Base-by-base conservation (phyloP, 306 rosid genomes). In the Vigna trinervia region DNA sequence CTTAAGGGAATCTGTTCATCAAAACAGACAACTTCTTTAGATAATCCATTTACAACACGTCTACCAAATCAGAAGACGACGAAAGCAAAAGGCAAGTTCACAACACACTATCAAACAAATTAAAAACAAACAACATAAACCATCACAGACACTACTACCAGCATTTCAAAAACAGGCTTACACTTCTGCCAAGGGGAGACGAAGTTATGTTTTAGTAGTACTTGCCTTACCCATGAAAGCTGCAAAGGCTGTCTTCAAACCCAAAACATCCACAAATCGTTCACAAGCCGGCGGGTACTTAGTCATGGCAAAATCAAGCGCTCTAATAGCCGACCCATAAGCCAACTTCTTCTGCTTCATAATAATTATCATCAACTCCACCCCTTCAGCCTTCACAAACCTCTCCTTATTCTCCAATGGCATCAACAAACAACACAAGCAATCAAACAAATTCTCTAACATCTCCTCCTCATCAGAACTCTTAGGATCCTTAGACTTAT, bases 181-280 rank as follows among this genome's bases (percentile, higher is more conserved):
- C 39, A 41, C 39, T 28, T 41, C 54, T 43, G 41, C 67, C 41
- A 38, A 36, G 12, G 9, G n/a, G 1, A 47, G 41, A 65, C 6
- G 13, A 57, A 23, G 8, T 47, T 58, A 73, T 75, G 86, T 41
- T 30, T 60, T 39, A 20, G 70, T 32, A 80, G 77, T 72, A 86
- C 89, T 87, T 90, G 90, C 98, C 98, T 94, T 92, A 89, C 98
- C 98, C 98, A 94, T 94, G 82, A 94, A 92, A 77, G 97, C 98
- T 22, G 98, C 94, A 84, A 94, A 94, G 0, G 92, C 97, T 23
- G 98, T 94, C 91, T 94, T 94, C 89, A 94, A 69, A 38, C 98
- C 97, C 87, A 94, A 82, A 80, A 94, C 98, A 88, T 94, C 98
- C 61, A 94, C 91, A 79, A 94, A 92, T 12, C 98, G 96, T 70